Conservation (phyloP, 805 yeast species). For the Lipomyces spencermartinsiae region DNA sequence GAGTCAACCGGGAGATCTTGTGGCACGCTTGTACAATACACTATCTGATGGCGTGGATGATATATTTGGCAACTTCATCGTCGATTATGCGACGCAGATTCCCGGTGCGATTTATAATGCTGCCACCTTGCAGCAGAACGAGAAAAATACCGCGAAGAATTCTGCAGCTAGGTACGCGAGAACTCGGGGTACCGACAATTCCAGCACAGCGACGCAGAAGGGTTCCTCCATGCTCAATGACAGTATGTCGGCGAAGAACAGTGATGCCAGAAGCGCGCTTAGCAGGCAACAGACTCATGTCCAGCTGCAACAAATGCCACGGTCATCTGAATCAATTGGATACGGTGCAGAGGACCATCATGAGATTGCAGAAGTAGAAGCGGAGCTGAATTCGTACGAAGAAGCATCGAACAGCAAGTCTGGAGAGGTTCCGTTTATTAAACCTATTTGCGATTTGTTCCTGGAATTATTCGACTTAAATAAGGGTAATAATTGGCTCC, state of each 20-base stretch:
- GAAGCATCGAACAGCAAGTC: conserved; percentile 44
- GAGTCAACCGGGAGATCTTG: conserved; percentile 26
- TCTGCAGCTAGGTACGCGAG: conserved; percentile 6
- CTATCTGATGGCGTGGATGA: conserved; percentile 37
- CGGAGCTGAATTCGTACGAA: conserved; percentile 60
- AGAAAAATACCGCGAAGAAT: background rate
- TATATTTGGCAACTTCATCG: conserved; percentile 32
- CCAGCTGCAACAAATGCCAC: conserved; percentile 6
- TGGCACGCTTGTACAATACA: conserved; percentile 28
- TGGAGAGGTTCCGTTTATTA: conserved; percentile 63
- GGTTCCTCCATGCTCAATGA: conserved; percentile 1
- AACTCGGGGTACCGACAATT: conserved; percentile 18
- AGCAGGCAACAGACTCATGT: conserved; percentile 3
- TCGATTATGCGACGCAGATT: conserved; percentile 35
- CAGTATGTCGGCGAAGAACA: background rate
- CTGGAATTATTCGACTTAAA: conserved; percentile 71
- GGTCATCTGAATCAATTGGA: background rate
- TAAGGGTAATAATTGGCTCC: conserved; percentile 71
- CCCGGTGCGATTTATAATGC: conserved; percentile 22
- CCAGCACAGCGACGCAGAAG: conserved; percentile 15
- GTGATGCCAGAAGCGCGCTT: conserved; percentile 7
- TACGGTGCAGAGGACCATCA: conserved; percentile 9
- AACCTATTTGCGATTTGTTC: conserved; percentile 80
- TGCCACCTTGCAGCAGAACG: conserved; percentile 4
- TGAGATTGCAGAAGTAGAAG: conserved; percentile 38